Percentiles rank a stretch among this genome's conserved stretches.
phyloP scores from a whole-genome alignment of 495 filamentous ascomycete species.

The Xylaria scruposa region DNA sequence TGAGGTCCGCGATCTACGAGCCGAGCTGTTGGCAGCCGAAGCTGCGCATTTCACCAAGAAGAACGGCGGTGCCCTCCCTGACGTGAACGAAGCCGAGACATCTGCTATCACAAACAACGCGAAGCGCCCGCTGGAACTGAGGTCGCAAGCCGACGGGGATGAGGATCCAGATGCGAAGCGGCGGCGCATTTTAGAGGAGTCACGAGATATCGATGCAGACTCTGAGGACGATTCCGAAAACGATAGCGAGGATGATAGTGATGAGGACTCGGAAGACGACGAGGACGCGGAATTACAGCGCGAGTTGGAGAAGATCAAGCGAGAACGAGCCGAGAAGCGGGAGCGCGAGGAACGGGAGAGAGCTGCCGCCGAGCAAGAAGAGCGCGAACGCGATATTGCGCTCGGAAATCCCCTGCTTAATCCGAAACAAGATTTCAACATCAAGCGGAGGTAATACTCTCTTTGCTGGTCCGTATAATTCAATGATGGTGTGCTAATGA shows the following conservation, averaged over 20 bases:
- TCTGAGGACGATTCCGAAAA: conserved; percentile 67
- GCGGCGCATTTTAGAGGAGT: conserved; percentile 84
- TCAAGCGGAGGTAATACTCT: conserved; percentile 64
- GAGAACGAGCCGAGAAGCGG: conserved; percentile 82
- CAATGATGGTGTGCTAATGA: conserved; percentile 45
- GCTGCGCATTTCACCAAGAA: conserved; percentile 86
- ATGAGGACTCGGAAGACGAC: conserved; percentile 80
- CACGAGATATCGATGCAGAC: conserved; percentile 89
- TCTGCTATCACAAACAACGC: conserved; percentile 46
- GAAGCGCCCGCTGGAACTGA: conserved; percentile 72
- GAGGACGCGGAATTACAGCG: conserved; percentile 89
- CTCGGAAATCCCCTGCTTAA: conserved; percentile 92
- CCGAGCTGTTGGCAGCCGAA: conserved; percentile 89
- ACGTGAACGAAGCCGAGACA: conserved; percentile 46
- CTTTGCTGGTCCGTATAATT: not conserved
- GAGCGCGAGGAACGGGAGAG: conserved; percentile 85
- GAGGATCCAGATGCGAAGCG: conserved; percentile 86
- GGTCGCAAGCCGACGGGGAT: conserved; percentile 46
- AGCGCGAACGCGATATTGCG: conserved; percentile 86
- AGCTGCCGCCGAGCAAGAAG: conserved; percentile 77
- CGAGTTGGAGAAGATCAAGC: conserved; percentile 93
- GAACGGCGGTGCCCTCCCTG: conserved; percentile 60
- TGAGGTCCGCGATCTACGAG: conserved; percentile 79
- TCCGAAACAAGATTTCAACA: conserved; percentile 68
- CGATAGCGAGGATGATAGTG: conserved; percentile 67